Conservation (phyloP, 1,284 basidiomycete species). For the Naganishia sp. region DNA sequence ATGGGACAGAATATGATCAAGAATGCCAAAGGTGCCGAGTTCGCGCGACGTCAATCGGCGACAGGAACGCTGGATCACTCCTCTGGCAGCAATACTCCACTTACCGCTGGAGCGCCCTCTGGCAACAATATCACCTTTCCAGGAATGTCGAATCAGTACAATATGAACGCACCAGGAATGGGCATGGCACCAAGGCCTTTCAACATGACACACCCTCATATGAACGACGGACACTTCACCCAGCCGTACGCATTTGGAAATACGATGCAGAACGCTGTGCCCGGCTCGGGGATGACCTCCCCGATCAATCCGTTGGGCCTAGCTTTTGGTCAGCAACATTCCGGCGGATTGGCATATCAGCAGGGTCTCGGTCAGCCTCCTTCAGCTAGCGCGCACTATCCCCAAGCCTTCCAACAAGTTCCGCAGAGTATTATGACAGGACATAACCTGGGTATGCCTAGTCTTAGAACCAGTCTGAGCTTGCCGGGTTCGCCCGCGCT, state of each 20-base stretch:
- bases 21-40: conserved; percentile 9
- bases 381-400: neutral
- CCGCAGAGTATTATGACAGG: conserved; percentile 12
- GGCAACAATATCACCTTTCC: neutral
- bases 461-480: conserved; percentile 20
- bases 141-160: conserved; percentile 10
- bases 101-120: neutral
- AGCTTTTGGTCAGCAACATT: conserved; percentile 18
- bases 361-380: conserved; percentile 2
- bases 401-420: neutral
- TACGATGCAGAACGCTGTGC: conserved; percentile 1
- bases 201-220: conserved; percentile 10
- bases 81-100: conserved; percentile 19
- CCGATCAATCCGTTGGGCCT: conserved; percentile 16
- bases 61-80: conserved; percentile 15
- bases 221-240: conserved; percentile 8
- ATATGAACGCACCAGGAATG: conserved; percentile 19
- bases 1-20: conserved; percentile 23
- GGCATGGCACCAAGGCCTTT: conserved; percentile 23
- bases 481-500: conserved; percentile 21
- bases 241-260: neutral
- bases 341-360: conserved; percentile 8
- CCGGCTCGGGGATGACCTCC: conserved; percentile 9
- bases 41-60: conserved; percentile 11
- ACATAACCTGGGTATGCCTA: conserved; percentile 25